These are phyloP conservation scores for Glycine soja DNA, from an alignment of 306 rosid genomes.

Conservation along the genomic window DNA sequence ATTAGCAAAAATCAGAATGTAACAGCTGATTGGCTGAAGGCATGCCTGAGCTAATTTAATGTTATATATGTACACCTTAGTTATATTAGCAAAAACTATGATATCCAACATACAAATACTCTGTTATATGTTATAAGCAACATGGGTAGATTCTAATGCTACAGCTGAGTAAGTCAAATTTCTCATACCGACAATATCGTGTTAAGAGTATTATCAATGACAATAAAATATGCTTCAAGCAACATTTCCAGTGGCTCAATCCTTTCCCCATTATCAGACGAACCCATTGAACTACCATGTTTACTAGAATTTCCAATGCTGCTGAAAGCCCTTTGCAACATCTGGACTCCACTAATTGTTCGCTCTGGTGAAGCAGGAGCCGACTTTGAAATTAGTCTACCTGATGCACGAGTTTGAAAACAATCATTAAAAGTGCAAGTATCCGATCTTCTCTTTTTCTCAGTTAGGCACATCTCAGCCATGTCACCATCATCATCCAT, in stretches of 20 bases:
- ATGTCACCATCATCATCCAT: constrained; percentile 99
- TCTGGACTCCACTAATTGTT: constrained; percentile 56
- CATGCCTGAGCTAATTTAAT: too few species aligned
- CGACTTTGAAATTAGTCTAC: constrained; percentile 63
- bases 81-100: constrained; percentile 1
- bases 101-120: not conserved
- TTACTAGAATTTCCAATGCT: constrained; percentile 68
- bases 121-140: constrained; percentile 7
- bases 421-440: constrained; percentile 56
- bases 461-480: constrained; percentile 99
- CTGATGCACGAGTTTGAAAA: constrained; percentile 49
- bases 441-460: constrained; percentile 79
- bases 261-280: constrained; percentile 72
- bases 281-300: constrained; percentile 66
- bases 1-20: constrained; percentile 13
- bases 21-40: not conserved
- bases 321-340: constrained; percentile 86
- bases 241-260: constrained; percentile 89
- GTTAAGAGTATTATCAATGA: constrained; percentile 88
- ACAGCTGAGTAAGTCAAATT: constrained; percentile 41
- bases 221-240: constrained; percentile 95
- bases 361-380: constrained; percentile 85
- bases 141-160: constrained; percentile 23
- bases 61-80: not conserved
- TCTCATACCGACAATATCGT: constrained; percentile 79